These are phyloP conservation scores for Pyrus hybrid DNA, from an alignment of 331 rosid genomes.

Conservation along the genomic window DNA sequence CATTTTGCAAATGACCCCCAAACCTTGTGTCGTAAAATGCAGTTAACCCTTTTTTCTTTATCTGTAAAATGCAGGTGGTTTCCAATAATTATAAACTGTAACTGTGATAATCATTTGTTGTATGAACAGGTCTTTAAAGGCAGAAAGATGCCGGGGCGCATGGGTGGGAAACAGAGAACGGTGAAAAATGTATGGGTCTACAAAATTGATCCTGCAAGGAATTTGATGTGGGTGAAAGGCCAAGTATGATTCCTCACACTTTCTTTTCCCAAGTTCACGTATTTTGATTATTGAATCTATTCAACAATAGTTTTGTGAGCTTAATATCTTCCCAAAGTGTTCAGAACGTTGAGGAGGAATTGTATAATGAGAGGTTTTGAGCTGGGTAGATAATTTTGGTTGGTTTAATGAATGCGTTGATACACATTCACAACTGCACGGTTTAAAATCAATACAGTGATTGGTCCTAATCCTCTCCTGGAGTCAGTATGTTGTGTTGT, in stretches of 20 bases:
- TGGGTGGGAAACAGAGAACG: conserved; percentile 93
- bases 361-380: neutral
- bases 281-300: neutral
- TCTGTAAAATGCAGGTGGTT: neutral
- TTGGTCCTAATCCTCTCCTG: neutral
- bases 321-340: neutral
- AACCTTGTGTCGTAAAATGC: too few species aligned
- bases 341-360: neutral
- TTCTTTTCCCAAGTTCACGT: neutral
- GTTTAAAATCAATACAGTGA: neutral
- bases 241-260: conserved; percentile 47
- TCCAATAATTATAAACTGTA: neutral
- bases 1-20: neutral
- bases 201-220: conserved; percentile 92
- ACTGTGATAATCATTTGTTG: neutral
- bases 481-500: neutral
- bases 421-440: neutral
- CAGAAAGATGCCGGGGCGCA: conserved; percentile 89
- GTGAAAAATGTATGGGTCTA: conserved; percentile 92
- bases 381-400: neutral
- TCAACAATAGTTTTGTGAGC: neutral
- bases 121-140: conserved; percentile 66
- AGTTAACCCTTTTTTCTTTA: neutral
- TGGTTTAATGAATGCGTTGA: neutral
- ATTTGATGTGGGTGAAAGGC: conserved; percentile 91